Evolutionary conservation across 1,284 basidiomycete species (phyloP), one percentile per base, ranked within the genome.

Genomic region (Rhodotorula glutinis): DNA sequence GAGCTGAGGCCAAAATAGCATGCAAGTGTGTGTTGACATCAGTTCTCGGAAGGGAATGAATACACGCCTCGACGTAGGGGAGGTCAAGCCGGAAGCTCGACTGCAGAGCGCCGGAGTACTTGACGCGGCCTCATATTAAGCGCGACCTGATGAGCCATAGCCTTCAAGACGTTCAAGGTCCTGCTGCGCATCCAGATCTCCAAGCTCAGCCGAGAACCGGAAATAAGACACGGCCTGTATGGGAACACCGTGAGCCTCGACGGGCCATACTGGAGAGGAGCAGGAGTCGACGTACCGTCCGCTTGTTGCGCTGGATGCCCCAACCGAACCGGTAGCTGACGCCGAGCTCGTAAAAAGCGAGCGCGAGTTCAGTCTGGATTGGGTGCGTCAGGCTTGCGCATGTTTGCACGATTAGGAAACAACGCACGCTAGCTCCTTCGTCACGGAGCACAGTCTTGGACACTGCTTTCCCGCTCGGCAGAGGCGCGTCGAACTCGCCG

Each of bases 311-410:
- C 60, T 82, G 79, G 19, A 91, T 86, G 9, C 91, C 92, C 90
- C 92, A 94, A 1, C 92, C 92, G 69, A 90, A 89, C 77, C 90
- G 90, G 79, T 92, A 93, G 77, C 91, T 92, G 78, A 92, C 90
- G 2, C 90, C 92, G 10, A 95, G 88, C 79, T 95, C 92, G 76
- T 93, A 92, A 55, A 94, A 89, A 3, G 91, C 90, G 38, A 94
- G 82, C 46, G 93, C 87, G 16, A 95, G 83, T 78, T 94, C 92
- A 46, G 83, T 85, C 85, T 89, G 76, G 21, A 77, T 1, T 3
- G 9, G 17, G 41, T 17, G 11, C 11, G 11, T 43, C 41, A 9
- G 11, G 9, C 41, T 43, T 17, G 41, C 41, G 33, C 41, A 3
- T 7, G 10, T 2, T 3, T 16, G n/a, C n/a, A n/a, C 11, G 14